These are phyloP conservation scores for Entomortierella lignicola DNA, from an alignment of 192 early-diverging fungal genomes.

Conservation along the genomic window DNA sequence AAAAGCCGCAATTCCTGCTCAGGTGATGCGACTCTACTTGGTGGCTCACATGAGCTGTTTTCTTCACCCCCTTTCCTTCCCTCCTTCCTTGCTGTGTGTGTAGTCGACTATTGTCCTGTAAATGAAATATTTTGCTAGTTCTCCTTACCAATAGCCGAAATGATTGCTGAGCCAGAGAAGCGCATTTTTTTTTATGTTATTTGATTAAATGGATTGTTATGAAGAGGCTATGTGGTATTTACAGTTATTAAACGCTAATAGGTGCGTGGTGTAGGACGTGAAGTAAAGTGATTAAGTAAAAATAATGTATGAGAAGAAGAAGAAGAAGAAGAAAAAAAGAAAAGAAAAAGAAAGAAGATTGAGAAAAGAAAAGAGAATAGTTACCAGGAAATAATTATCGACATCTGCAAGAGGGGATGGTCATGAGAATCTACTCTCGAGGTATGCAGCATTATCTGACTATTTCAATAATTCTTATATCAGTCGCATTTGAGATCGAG, in stretches of 20 bases:
- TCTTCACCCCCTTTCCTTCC: too few relatives aligned
- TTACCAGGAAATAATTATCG: background rate
- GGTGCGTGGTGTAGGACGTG: background rate
- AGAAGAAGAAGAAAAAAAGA: conserved; percentile 6
- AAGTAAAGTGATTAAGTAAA: background rate
- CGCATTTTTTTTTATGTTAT: conserved; percentile 10
- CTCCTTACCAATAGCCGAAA: conserved; percentile 30
- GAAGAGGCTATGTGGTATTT: background rate
- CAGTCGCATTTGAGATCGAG: conserved; percentile 34
- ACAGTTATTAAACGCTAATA: background rate
- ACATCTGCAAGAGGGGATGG: too few relatives aligned
- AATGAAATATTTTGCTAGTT: too few relatives aligned
- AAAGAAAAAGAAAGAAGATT: background rate
- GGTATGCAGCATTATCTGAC: background rate
- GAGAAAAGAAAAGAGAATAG: background rate
- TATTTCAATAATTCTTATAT: background rate
- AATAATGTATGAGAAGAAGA: background rate
- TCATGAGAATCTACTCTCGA: background rate
- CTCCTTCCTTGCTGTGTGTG: too few relatives aligned
- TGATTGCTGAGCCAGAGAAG: conserved; percentile 12
- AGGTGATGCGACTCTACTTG: too few relatives aligned
- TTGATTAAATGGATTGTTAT: background rate
- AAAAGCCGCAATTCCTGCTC: too few relatives aligned
- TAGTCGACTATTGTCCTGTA: background rate
- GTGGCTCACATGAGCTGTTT: too few relatives aligned